Evolutionary conservation across 805 yeast genomes (phyloP).

Genomic region (Blastobotrys chiropterorum): DNA sequence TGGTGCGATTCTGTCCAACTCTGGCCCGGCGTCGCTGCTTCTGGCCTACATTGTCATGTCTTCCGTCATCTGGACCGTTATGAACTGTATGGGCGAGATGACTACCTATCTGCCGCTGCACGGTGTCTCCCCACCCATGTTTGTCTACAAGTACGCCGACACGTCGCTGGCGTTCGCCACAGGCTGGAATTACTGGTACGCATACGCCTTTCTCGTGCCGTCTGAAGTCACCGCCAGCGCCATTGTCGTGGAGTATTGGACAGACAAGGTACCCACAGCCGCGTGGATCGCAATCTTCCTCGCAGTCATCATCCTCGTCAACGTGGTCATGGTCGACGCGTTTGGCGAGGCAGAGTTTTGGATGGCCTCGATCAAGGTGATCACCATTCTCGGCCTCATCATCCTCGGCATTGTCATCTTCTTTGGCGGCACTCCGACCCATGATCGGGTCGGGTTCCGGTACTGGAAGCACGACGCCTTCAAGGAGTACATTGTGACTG

Average conservation of each 20-base stretch:
- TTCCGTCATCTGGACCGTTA: conserved; percentile 56
- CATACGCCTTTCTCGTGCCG: conserved; percentile 42
- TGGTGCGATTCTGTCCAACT: conserved; percentile 51
- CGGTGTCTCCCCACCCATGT: conserved; percentile 58
- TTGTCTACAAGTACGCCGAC: conserved; percentile 55
- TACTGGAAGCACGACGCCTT: conserved; percentile 47
- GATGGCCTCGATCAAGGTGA: conserved; percentile 55
- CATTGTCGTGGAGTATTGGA: conserved; percentile 42
- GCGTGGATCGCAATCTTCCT: conserved; percentile 48
- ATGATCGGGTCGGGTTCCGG: conserved; percentile 50
- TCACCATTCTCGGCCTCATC: conserved; percentile 60
- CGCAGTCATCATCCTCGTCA: conserved; percentile 37
- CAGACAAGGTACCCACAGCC: conserved; percentile 43
- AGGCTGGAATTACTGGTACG: conserved; percentile 46
- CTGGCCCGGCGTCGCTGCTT: conserved; percentile 70
- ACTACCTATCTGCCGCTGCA: conserved; percentile 48
- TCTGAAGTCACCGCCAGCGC: conserved; percentile 41
- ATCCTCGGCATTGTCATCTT: conserved; percentile 47
- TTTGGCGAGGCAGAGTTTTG: conserved; percentile 56
- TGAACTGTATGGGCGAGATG: conserved; percentile 56
- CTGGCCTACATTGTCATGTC: conserved; percentile 60
- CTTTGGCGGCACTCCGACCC: conserved; percentile 48
- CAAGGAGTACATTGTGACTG: conserved; percentile 42
- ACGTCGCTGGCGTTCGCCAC: conserved; percentile 54
- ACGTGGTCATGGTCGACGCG: conserved; percentile 45